Base-by-base conservation (phyloP, 129 eudicot genomes). In the Silybum marianum region DNA sequence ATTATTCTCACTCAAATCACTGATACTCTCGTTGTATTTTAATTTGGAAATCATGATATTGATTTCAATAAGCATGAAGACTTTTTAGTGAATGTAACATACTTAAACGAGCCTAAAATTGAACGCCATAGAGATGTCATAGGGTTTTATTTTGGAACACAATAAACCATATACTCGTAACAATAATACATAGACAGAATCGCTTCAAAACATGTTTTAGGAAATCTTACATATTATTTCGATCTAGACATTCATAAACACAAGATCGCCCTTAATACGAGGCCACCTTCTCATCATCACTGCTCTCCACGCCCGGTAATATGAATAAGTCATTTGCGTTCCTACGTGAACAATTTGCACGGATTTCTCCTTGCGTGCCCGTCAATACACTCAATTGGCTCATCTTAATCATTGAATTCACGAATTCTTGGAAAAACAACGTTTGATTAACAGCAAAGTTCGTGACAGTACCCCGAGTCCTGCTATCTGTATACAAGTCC, bases 371-470 rank as follows among this genome's bases (percentile, higher is more conserved):
- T 74, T 79, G 84, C 0, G 63, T n/a, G 8, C 93, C 93, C 2
- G 91, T 90, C 82, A 87, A 80, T 77, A 90, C 95, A 6, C 84
- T 77, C 60, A 93, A 32, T 77, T 90, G 93, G 1, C 90, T 84
- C 97, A 92, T 87, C 84, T 90, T 92, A 9, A 90, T 72, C 93
- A 90, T 87, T 1, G 91, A 85, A 14, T 11, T 26, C 79, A 87
- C 93, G 84, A 92, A 92, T 22, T 85, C 86, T 74, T 89, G 86
- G 72, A 63, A 92, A 74, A 92, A 92, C 69, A 85, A 13, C 0
- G 86, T 79, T 32, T 90, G 95, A 44, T 92, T 85, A 1, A 76
- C 30, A 0, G 91, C 96, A 80, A 88, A 93, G 68, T 21, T 74
- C 9, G 77, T 78, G 12, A 93, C 93, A 7, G 86, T 89, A 9